phyloP scores from a whole-genome alignment of 2,329 filamentous ascomycete species.

The Fusarium sp. region DNA sequence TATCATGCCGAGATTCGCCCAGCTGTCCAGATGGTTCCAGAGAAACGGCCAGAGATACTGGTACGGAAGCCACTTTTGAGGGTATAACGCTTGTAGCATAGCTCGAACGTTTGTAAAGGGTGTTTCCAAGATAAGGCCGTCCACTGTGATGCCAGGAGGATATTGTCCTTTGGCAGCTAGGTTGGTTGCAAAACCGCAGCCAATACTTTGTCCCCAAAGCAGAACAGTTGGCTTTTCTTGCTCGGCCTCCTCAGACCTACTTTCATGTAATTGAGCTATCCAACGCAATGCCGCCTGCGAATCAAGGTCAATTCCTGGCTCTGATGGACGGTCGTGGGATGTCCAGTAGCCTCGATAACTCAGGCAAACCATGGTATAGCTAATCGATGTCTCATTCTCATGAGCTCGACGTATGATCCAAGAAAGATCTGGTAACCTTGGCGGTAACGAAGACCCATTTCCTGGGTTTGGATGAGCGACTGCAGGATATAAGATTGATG shows the following conservation, averaged over 20 bases:
- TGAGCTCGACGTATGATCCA: slow-evolving; percentile 62
- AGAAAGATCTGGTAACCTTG: slow-evolving; percentile 69
- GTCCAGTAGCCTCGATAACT: slow-evolving; percentile 84
- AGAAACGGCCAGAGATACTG: slow-evolving; percentile 80
- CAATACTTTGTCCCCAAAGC: slow-evolving; percentile 84
- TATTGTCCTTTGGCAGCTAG: slow-evolving; percentile 59
- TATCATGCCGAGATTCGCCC: slow-evolving; percentile 63
- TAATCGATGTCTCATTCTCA: slow-evolving; percentile 52
- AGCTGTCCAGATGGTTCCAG: slow-evolving; percentile 71
- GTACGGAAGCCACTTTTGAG: slow-evolving; percentile 84
- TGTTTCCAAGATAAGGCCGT: slow-evolving; percentile 77
- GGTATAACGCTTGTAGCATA: slow-evolving; percentile 80
- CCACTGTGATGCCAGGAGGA: slow-evolving; percentile 56
- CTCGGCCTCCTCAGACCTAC: slow-evolving; percentile 31
- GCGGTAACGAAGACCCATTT: slow-evolving; percentile 70
- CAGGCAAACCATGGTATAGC: slow-evolving; percentile 66
- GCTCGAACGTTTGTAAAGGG: slow-evolving; percentile 78
- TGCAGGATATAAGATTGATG: background rate
- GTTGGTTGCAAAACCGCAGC: slow-evolving; percentile 77
- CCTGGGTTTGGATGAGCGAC: slow-evolving; percentile 55
- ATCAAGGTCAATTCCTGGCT: slow-evolving; percentile 77
- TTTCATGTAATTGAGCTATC: slow-evolving; percentile 62
- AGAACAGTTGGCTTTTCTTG: slow-evolving; percentile 60
- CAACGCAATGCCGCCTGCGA: slow-evolving; percentile 73
- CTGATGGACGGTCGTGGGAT: slow-evolving; percentile 77